Evolutionary conservation across 345 rosid genomes (phyloP), one percentile per base, ranked within the genome.

Genomic region (Moringa oleifera): DNA sequence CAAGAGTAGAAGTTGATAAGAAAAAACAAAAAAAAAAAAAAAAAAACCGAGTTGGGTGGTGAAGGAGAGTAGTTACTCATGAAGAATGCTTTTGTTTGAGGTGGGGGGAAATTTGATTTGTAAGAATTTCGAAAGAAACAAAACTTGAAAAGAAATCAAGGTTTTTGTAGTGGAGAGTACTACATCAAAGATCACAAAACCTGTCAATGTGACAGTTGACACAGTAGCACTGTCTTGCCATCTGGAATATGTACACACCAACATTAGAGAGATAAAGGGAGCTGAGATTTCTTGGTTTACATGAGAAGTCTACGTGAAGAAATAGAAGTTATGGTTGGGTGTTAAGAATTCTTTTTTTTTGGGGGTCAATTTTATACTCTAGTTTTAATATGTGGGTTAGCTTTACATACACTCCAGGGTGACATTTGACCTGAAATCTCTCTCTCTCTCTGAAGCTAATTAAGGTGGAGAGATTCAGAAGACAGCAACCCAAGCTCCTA

Each of bases 381-480:
- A 45, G 15, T 59, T 59, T 70, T 25, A 16, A 64, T 71, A 54
- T 54, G 22, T 54, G 1, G 41, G 6, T 41, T 77, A 68, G 73
- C 94, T 84, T 87, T 79, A 69, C 65, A 67, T 57, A 76, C 78
- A 84, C 94, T 84, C 90, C 72, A 87, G 73, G 74, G 67, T 74
- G 94, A 84, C 94, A 76, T 63, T 53, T 72, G 81, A 87, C 72
- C 88, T 73, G 75, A 79, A 81, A 15, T 33, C 65, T 55, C 51
- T 33, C 58, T 60, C 73, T 65, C 64, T 68, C 71, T 66, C 72
- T 59, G n/a, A n/a, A n/a, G n/a, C n/a, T n/a, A 31, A 62, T 68
- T 66, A 54, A 59, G 72, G 59, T 75, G 81, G 71, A 65, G 80
- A 58, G 22, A 58, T 37, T 47, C 49, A 62, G n/a, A 64, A 68